Evolutionary conservation across 2,329 filamentous ascomycete species (phyloP).

Genomic region (Colletotrichum gloeosporioides): DNA sequence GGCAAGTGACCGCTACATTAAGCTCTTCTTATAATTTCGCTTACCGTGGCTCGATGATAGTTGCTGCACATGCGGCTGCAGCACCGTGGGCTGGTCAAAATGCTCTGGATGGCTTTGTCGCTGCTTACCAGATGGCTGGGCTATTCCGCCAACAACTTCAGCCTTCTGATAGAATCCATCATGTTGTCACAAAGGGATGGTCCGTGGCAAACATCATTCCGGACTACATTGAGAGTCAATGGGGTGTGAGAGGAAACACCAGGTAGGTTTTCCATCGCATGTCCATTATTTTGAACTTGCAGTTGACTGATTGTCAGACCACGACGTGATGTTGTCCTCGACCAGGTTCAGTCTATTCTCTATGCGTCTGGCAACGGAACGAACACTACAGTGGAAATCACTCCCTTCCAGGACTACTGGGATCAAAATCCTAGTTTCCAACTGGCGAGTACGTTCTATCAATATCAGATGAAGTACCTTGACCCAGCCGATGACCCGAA

Average conservation of each 20-base stretch:
- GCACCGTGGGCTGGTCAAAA: background rate
- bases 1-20: accelerated
- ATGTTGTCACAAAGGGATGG: slow-evolving; percentile 21
- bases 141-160: slow-evolving; percentile 27
- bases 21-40: accelerated
- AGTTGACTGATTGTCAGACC: background rate
- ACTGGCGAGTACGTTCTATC: slow-evolving; percentile 6
- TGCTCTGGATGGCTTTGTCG: background rate
- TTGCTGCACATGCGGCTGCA: background rate
- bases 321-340: slow-evolving; percentile 5
- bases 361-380: slow-evolving; percentile 9
- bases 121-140: background rate
- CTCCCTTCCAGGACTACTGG: slow-evolving; percentile 19
- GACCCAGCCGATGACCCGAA: slow-evolving; percentile 5
- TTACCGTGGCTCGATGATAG: accelerated
- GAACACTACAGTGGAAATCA: slow-evolving; percentile 11
- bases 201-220: slow-evolving; percentile 1
- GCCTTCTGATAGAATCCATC: slow-evolving; percentile 25
- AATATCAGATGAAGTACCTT: slow-evolving; percentile 7
- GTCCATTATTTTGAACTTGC: background rate
- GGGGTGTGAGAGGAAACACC: slow-evolving; percentile 8
- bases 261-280: background rate
- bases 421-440: slow-evolving; percentile 18
- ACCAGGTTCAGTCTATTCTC: slow-evolving; percentile 2
- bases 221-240: slow-evolving; percentile 4